Evolutionary conservation across 169 alveolate species (phyloP).

Genomic region (Plasmodium malariae): DNA sequence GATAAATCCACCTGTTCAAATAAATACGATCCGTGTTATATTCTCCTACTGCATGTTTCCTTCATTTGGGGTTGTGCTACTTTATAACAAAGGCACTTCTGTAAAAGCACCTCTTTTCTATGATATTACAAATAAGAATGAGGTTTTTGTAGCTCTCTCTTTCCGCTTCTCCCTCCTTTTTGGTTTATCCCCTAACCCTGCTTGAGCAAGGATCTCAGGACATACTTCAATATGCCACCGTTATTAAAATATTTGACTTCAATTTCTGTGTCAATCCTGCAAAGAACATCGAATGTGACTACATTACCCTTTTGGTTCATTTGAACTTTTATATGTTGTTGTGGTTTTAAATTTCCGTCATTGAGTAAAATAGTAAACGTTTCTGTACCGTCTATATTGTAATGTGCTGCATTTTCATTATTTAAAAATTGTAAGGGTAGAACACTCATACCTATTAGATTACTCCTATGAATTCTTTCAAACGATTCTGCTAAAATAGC

Average conservation of each 20-base stretch:
- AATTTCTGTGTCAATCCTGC: slow-evolving; percentile 85
- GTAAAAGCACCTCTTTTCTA: no score
- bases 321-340: slow-evolving; percentile 43
- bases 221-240: slow-evolving; percentile 94
- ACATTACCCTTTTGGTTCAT: slow-evolving; percentile 71
- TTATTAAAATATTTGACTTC: slow-evolving; percentile 92
- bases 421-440: slow-evolving; percentile 93
- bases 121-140: no score
- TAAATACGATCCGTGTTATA: no score
- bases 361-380: slow-evolving; percentile 55
- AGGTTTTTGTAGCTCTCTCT: no score
- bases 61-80: no score
- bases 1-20: no score
- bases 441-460: slow-evolving; percentile 97
- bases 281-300: slow-evolving; percentile 73
- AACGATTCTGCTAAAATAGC: slow-evolving; percentile 96
- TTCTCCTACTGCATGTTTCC: no score
- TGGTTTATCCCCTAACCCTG: not conserved
- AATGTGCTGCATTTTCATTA: slow-evolving; percentile 92
- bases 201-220: slow-evolving; percentile 88
- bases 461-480: slow-evolving; percentile 97
- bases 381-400: slow-evolving; percentile 91
- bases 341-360: slow-evolving; percentile 72
- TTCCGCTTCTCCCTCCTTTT: not conserved
- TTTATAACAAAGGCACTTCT: no score